Evolutionary conservation across 345 rosid genomes (phyloP).

Genomic region (Euphorbia tirucalli): DNA sequence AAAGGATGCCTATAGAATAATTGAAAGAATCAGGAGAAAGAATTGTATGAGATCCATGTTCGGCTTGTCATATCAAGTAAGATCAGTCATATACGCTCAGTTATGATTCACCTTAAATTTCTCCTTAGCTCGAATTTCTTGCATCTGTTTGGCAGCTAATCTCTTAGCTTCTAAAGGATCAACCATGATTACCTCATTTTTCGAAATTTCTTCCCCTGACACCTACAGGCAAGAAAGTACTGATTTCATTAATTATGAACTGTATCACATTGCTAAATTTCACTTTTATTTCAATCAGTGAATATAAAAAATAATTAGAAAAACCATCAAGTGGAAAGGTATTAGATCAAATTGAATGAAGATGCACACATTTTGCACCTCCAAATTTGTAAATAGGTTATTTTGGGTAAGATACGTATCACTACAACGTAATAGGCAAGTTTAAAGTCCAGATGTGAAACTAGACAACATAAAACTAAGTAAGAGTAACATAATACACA

Average conservation of each 20-base stretch:
- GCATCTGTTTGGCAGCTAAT: slow-evolving; percentile 76
- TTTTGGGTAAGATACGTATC: neutral
- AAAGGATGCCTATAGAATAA: too few species aligned
- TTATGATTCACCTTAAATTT: slow-evolving; percentile 65
- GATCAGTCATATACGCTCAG: too few species aligned
- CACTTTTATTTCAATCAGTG: neutral
- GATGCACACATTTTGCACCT: too few species aligned
- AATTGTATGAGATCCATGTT: too few species aligned
- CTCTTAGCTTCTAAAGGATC: slow-evolving; percentile 88
- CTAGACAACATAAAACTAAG: neutral
- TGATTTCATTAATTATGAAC: neutral
- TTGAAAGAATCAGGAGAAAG: too few species aligned
- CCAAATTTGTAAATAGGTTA: too few species aligned
- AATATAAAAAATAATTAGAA: neutral
- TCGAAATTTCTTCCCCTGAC: slow-evolving; percentile 32
- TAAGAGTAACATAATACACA: neutral
- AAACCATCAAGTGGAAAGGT: neutral
- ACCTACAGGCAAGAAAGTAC: slow-evolving; percentile 31
- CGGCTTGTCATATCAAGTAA: too few species aligned
- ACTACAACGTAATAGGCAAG: neutral
- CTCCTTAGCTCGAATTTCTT: slow-evolving; percentile 57
- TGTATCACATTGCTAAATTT: neutral
- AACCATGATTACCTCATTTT: slow-evolving; percentile 66
- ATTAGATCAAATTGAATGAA: too few species aligned
- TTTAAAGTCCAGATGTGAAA: neutral